These are phyloP conservation scores for Ceratobasidium sp. DNA, from an alignment of 1,284 basidiomycete species.

Conservation along the genomic window DNA sequence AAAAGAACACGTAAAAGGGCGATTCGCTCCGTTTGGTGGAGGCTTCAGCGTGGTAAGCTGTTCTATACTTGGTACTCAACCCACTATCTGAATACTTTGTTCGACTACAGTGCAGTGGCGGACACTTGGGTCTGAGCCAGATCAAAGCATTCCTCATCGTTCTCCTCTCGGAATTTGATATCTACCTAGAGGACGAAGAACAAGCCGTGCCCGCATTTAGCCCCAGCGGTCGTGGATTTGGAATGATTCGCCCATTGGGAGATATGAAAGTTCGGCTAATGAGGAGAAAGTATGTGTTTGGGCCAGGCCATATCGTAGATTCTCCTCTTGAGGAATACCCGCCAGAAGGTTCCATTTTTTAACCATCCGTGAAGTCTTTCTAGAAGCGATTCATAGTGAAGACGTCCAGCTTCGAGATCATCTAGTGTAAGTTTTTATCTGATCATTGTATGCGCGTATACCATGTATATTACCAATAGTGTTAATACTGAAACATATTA, in stretches of 20 bases:
- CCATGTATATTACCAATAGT: too few species aligned
- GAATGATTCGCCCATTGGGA: conserved; percentile 36
- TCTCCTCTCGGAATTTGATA: conserved; percentile 15
- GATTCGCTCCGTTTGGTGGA: conserved; percentile 47
- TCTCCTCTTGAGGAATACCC: too few species aligned
- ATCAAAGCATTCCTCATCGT: conserved; percentile 35
- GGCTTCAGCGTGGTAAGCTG: conserved; percentile 42
- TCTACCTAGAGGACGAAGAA: conserved; percentile 3
- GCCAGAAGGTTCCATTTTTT: background rate
- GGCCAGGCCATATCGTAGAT: too few species aligned
- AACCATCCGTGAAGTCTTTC: too few species aligned
- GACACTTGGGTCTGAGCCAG: conserved; percentile 37
- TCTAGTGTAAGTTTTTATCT: too few species aligned
- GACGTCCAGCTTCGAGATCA: too few species aligned
- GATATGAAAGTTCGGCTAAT: conserved; percentile 14
- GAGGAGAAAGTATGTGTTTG: background rate
- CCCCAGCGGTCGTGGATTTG: conserved; percentile 28
- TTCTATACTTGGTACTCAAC: background rate
- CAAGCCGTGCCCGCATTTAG: conserved; percentile 2
- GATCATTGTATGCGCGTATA: too few species aligned
- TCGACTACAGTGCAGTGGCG: conserved; percentile 43
- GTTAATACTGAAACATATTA: too few species aligned
- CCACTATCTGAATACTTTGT: too few species aligned
- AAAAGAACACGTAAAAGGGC: conserved; percentile 19
- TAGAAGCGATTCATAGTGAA: too few species aligned